These are phyloP conservation scores for Umbelopsis sp. DNA, from an alignment of 192 early-diverging fungal species.

Conservation along the genomic window DNA sequence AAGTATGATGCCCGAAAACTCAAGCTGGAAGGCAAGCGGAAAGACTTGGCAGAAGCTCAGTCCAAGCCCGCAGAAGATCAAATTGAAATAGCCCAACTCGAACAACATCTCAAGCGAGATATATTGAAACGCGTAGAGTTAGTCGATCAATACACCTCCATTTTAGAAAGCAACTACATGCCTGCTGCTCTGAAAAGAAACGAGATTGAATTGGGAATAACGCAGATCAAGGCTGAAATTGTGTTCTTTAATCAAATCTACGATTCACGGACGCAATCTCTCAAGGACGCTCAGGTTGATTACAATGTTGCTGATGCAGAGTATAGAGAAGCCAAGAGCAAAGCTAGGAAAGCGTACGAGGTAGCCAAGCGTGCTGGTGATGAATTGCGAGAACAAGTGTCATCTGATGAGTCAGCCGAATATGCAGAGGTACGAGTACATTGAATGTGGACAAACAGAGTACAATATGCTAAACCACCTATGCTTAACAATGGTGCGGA, in stretches of 20 bases:
- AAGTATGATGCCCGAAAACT: neutral
- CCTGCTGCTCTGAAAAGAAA: neutral
- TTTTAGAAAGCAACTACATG: neutral
- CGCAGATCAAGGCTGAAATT: neutral
- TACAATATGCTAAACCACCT: neutral
- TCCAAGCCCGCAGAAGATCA: neutral
- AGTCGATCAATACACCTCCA: neutral
- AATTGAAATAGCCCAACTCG: neutral
- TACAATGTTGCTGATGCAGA: slow-evolving; percentile 29
- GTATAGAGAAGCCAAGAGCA: slow-evolving; percentile 48
- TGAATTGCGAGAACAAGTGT: slow-evolving; percentile 33
- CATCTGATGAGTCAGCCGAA: neutral
- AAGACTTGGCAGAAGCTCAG: neutral
- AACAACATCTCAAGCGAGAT: neutral
- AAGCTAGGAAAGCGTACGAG: slow-evolving; percentile 46
- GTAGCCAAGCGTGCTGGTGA: slow-evolving; percentile 57
- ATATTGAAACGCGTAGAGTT: neutral
- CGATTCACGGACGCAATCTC: neutral
- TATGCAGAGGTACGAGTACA: slow-evolving; percentile 4
- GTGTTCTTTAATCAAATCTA: neutral
- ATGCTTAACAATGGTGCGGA: neutral
- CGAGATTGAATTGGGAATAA: neutral
- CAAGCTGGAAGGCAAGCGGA: neutral
- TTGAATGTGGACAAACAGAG: too few relatives aligned
- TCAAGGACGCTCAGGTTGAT: slow-evolving; percentile 31